phyloP scores from a whole-genome alignment of 495 filamentous ascomycete genomes.

The Tetracladium marchalianum region DNA sequence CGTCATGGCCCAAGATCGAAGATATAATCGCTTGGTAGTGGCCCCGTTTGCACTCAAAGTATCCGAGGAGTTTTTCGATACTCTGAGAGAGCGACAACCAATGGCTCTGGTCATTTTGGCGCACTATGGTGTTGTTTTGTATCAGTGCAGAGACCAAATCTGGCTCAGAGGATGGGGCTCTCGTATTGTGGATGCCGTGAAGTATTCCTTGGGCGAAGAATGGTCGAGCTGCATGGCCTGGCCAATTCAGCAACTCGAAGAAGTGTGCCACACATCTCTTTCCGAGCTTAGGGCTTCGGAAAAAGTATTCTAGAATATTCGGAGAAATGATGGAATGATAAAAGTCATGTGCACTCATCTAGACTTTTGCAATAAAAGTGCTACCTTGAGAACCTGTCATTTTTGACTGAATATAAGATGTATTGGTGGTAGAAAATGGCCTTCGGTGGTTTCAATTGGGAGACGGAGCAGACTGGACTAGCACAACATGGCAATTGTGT shows the following conservation, averaged over 20 bases:
- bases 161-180: slow-evolving; percentile 6
- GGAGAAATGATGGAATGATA: too few species aligned
- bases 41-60: not conserved
- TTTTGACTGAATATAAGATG: too few species aligned
- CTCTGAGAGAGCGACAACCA: slow-evolving; percentile 26
- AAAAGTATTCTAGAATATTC: too few species aligned
- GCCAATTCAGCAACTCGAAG: slow-evolving; percentile 1
- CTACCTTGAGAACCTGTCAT: too few species aligned
- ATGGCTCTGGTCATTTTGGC: slow-evolving; percentile 29
- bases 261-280: too few species aligned
- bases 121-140: slow-evolving; percentile 29
- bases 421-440: too few species aligned
- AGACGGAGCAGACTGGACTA: too few species aligned
- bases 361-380: too few species aligned
- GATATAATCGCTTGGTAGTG: not conserved
- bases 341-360: too few species aligned
- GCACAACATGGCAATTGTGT: too few species aligned
- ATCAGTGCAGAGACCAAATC: not conserved
- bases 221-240: slow-evolving; percentile 1
- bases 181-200: slow-evolving; percentile 2
- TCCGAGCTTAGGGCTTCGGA: too few species aligned
- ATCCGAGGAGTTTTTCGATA: slow-evolving; percentile 20
- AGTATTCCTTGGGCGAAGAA: not conserved
- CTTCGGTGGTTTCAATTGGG: too few species aligned
- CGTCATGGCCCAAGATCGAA: not conserved